Conservation (phyloP, 768 basidiomycete genomes). For the Tremella mesenterica region DNA sequence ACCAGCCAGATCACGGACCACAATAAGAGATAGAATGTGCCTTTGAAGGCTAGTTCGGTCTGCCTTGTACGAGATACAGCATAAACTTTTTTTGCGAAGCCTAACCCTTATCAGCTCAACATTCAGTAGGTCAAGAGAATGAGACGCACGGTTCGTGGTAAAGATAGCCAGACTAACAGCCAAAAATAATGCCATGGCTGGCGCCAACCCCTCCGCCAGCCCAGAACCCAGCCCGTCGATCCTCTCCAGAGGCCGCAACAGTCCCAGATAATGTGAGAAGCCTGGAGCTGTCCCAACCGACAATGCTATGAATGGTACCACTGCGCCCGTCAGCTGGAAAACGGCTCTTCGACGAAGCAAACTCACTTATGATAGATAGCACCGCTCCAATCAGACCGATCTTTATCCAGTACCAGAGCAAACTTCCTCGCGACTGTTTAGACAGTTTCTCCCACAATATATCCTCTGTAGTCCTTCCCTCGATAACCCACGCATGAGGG, state of each 20-base stretch:
- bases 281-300: constrained; percentile 62
- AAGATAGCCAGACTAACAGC: constrained; percentile 55
- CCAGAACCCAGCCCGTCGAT: constrained; percentile 54
- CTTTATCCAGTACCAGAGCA: constrained; percentile 53
- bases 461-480: constrained; percentile 73
- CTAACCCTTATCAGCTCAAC: not conserved
- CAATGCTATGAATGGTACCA: constrained; percentile 63
- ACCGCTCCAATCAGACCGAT: constrained; percentile 51
- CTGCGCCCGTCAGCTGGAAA: constrained; percentile 44
- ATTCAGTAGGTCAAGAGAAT: not conserved
- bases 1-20: constrained; percentile 56
- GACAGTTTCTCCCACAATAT: constrained; percentile 65
- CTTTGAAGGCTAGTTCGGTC: constrained; percentile 10
- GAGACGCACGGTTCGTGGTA: constrained; percentile 54
- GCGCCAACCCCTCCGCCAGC: constrained; percentile 59
- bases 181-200: constrained; percentile 56
- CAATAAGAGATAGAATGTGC: constrained; percentile 20
- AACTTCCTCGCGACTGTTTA: constrained; percentile 53
- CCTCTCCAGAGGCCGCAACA: constrained; percentile 53
- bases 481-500: constrained; percentile 60
- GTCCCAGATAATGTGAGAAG: constrained; percentile 61
- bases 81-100: constrained; percentile 8
- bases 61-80: constrained; percentile 7
- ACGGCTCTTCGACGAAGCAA: not conserved
- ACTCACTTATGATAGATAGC: constrained; percentile 58